Evolutionary conservation across 495 filamentous ascomycete genomes (phyloP), one percentile per base, ranked within the genome.

Genomic region (Daldinia concentrica): DNA sequence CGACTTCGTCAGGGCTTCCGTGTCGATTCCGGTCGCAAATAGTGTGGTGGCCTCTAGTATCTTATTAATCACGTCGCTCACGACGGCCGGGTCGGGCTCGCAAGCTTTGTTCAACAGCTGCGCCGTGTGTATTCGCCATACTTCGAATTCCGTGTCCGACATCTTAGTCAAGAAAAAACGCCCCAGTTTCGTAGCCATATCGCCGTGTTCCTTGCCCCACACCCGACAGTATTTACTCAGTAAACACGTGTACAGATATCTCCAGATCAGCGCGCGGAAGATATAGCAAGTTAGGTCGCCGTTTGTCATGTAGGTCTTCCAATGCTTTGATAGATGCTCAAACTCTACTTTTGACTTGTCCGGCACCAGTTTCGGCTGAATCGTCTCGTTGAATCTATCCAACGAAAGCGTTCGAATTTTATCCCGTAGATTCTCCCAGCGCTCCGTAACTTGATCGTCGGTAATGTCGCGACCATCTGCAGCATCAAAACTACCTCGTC

Each of bases 211-310:
- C 59, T 62, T 67, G 41, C 76, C 76, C 62, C 64, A 77, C 30
- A 71, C 62, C n/a, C 71, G 73, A 22, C 70, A 76, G 45, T 51
- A 58, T 24, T 65, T 65, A n/a, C 32, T 48, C 50, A 77, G 68
- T 9, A 68, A 55, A 9, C 62, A 56, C 29, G 61, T 73, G 66
- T 63, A 41, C 34, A 77, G 32, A 17, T 74, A 77, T 26, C 76
- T 60, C 76, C 76, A 77, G 56, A 77, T 71, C 29, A 77, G 66
- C 0, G 70, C 76, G 11, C 68, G 71, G 57, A 77, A 68, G 37
- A 77, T 39, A 54, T 74, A 77, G 64, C 41, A 50, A 3, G 71
- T 69, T 39, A 74, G n/a, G 27, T 66, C 32, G 17, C 45, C 27
- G 9, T 30, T 72, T 39, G 41, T 69, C 34, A 71, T 24, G 62